Conservation (phyloP, 108 stramenopile species). For the Pseudonitzschia multistriata region DNA sequence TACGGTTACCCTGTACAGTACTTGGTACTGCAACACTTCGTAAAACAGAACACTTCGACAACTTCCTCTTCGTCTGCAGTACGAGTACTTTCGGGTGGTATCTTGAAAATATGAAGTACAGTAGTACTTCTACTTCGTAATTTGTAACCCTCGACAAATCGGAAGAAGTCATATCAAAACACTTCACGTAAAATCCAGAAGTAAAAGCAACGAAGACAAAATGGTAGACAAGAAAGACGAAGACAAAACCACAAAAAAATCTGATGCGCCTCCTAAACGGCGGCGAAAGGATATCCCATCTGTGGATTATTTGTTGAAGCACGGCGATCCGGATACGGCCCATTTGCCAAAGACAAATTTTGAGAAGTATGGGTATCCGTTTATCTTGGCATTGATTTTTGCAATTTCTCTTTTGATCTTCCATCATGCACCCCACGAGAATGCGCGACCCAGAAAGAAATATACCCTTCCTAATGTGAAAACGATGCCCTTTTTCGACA, state of each 20-base stretch:
- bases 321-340: conserved; percentile 31
- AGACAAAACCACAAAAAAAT: neutral
- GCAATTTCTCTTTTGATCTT: conserved; percentile 18
- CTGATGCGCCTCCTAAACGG: neutral
- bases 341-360: conserved; percentile 15
- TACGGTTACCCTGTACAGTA: too few relatives aligned
- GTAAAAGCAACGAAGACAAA: neutral
- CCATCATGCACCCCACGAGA: conserved; percentile 21
- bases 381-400: conserved; percentile 19
- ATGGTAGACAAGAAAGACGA: conserved; percentile 2
- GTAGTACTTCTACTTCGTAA: neutral
- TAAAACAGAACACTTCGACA: too few relatives aligned
- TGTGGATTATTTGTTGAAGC: conserved; percentile 9
- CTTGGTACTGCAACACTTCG: too few relatives aligned
- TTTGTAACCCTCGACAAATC: neutral
- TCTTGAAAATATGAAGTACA: too few relatives aligned
- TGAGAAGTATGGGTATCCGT: conserved; percentile 13
- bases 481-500: neutral
- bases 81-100: too few relatives aligned
- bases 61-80: too few relatives aligned
- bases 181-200: neutral
- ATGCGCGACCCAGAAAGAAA: neutral
- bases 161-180: neutral
- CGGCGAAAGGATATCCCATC: conserved; percentile 17
- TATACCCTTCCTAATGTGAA: neutral